Base-by-base conservation (phyloP, 139 green algal genomes). In the Ettlia oleoabundans region DNA sequence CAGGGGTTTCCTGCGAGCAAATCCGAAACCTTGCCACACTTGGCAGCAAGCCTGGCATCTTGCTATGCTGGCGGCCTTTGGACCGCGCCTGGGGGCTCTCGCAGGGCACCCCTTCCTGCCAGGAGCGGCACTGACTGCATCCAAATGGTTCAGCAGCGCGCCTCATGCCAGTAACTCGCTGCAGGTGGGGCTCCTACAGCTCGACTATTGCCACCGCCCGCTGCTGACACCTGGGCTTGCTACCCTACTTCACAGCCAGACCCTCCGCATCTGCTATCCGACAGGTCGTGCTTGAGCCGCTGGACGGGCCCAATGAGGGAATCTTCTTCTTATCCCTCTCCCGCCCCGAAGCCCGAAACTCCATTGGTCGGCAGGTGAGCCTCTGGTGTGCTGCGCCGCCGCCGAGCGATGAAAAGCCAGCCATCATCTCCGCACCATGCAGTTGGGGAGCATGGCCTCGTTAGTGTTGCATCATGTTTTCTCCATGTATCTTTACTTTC, bases 301-400 rank as follows among this genome's bases (percentile, higher is more conserved):
- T 96, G 41, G 90, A 86, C 7, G 74, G 70, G 7, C 33, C 62
- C 0, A 82, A 89, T 22, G 90, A 94, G 52, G 93, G 92, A 37
- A 81, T 97, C 40, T 94, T 90, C 22, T 79, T 92, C 3, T 76
- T 97, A 24, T 87, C 84, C 0, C 88, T 97, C 1, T 84, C 40
- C 32, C 84, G 93, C 9, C 86, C 91, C 2, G 79, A 85, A 1
- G 91, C 91, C 0, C 88, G 85, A 19, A 97, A 97, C 83, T 90
- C 92, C n/a, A 92, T 97, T 24, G 87, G 86, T 41, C 90, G 93
- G 0, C 84, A 89, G 37, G 55, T 65, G 18, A 32, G 15, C 21
- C 28, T 28, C n/a, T n/a, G n/a, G n/a, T n/a, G n/a, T n/a, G n/a
- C n/a, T n/a, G n/a, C n/a, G n/a, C n/a, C n/a, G n/a, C n/a, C n/a